phyloP scores from a whole-genome alignment of 2,329 filamentous ascomycete species.

The Ophiostoma fasciatum region DNA sequence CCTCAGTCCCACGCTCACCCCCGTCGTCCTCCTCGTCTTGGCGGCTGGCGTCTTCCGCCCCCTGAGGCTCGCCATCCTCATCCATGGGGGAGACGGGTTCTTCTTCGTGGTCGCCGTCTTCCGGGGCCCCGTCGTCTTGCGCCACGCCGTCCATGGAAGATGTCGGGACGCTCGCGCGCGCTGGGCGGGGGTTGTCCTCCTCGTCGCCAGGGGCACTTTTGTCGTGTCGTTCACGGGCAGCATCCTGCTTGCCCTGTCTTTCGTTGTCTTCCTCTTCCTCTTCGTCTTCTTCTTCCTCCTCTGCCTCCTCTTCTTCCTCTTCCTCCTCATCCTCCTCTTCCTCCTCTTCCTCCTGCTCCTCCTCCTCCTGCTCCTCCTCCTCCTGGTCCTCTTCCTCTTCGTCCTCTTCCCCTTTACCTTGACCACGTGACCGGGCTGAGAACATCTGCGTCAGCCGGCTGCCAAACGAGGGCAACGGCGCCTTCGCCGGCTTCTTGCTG shows the following conservation, averaged over 20 bases:
- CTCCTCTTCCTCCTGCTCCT: slow-evolving; percentile 1
- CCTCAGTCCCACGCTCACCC: neutral
- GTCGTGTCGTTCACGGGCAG: slow-evolving; percentile 6
- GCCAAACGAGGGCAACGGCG: slow-evolving; percentile 12
- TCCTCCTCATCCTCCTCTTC: slow-evolving; percentile 4
- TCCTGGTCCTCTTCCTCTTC: slow-evolving; percentile 6
- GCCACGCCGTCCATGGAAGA: no score
- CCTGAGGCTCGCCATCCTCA: no score
- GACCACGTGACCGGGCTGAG: slow-evolving; percentile 3
- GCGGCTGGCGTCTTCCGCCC: no score
- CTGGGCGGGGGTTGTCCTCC: no score
- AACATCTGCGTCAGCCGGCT: slow-evolving; percentile 14
- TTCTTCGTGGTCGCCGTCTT: neutral
- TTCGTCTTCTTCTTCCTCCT: slow-evolving; percentile 8
- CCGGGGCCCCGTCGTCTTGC: slow-evolving; percentile 3
- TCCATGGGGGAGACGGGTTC: no score
- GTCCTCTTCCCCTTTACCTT: slow-evolving; percentile 4
- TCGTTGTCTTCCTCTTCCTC: slow-evolving; percentile 6
- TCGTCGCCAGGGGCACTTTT: no score
- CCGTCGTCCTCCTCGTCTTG: neutral
- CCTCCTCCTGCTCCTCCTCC: slow-evolving; percentile 8
- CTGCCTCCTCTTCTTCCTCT: slow-evolving; percentile 2
- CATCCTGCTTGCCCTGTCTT: neutral
- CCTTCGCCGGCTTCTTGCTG: slow-evolving; percentile 8
- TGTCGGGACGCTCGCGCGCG: no score